phyloP scores from a whole-genome alignment of 2,329 filamentous ascomycete genomes.

The Fusarium gaditjirri region DNA sequence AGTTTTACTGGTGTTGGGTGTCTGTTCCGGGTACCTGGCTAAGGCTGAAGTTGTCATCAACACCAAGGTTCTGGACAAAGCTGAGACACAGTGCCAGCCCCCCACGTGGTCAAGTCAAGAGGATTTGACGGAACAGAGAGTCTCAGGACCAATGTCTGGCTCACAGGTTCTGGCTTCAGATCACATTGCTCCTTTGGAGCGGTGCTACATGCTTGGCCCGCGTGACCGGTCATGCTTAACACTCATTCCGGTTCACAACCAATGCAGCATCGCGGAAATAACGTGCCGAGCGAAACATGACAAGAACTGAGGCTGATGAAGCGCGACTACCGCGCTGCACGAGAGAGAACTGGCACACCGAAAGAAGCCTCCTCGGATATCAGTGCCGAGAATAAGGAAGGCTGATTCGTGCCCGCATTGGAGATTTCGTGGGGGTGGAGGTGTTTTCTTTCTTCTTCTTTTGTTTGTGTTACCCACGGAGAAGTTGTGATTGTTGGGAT shows the following conservation, averaged over 20 bases:
- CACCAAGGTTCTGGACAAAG: background rate
- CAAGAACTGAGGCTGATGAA: slow-evolving; percentile 26
- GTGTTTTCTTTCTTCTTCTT: background rate
- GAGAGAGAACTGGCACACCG: slow-evolving; percentile 16
- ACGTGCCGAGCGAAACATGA: slow-evolving; percentile 24
- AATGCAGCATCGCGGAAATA: slow-evolving; percentile 31
- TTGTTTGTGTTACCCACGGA: background rate
- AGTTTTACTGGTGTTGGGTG: background rate
- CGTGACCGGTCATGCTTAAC: slow-evolving; percentile 3
- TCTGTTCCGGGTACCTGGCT: background rate
- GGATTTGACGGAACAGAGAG: background rate
- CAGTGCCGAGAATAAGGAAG: slow-evolving; percentile 24
- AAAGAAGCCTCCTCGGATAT: slow-evolving; percentile 21
- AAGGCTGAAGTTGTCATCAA: background rate
- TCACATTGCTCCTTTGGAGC: background rate
- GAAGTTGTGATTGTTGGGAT: background rate
- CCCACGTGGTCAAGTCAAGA: background rate
- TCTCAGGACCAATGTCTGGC: background rate
- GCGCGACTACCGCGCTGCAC: background rate
- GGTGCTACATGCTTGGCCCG: background rate
- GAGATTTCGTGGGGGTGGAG: slow-evolving; percentile 16
- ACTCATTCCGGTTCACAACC: background rate
- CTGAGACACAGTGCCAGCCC: background rate
- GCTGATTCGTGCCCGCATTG: slow-evolving; percentile 39
- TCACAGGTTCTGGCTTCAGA: background rate